These are phyloP conservation scores for Cornus controversa DNA, from an alignment of 148 eudicot species.

Conservation along the genomic window DNA sequence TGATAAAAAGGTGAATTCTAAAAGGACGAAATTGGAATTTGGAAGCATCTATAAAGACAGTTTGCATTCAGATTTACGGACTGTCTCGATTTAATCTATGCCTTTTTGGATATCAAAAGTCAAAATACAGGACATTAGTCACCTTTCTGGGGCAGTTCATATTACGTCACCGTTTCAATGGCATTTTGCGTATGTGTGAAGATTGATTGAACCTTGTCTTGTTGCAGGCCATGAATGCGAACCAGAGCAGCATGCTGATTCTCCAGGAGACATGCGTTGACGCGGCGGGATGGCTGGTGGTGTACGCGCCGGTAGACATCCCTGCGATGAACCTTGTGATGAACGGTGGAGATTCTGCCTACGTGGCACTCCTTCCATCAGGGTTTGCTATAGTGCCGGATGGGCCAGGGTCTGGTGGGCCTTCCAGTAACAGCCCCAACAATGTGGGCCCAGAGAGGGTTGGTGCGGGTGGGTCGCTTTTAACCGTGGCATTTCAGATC, in stretches of 20 bases:
- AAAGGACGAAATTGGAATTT: constrained; percentile 31
- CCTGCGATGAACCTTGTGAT: constrained; percentile 95
- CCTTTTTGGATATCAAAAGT: constrained; percentile 14
- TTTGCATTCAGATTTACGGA: neutral
- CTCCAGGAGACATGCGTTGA: constrained; percentile 90
- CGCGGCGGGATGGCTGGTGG: constrained; percentile 84
- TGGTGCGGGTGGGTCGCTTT: constrained; percentile 73
- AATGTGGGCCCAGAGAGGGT: constrained; percentile 16
- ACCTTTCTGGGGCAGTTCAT: constrained; percentile 13
- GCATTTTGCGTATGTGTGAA: neutral
- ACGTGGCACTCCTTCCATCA: constrained; percentile 88
- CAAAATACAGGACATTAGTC: constrained; percentile 18
- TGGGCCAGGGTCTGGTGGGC: constrained; percentile 48
- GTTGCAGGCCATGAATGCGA: constrained; percentile 70
- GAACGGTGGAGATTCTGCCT: constrained; percentile 95
- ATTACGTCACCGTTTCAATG: constrained; percentile 13
- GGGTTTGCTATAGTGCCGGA: constrained; percentile 82
- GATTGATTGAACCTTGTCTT: constrained; percentile 2
- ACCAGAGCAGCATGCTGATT: constrained; percentile 93
- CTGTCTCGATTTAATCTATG: neutral
- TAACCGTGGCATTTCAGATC: constrained; percentile 87
- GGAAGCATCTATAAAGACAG: constrained; percentile 31
- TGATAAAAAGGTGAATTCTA: neutral
- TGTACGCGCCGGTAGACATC: constrained; percentile 92
- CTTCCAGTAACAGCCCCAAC: constrained; percentile 12